Base-by-base conservation (phyloP, 768 basidiomycete genomes). In the Favolaschia claudopus region DNA sequence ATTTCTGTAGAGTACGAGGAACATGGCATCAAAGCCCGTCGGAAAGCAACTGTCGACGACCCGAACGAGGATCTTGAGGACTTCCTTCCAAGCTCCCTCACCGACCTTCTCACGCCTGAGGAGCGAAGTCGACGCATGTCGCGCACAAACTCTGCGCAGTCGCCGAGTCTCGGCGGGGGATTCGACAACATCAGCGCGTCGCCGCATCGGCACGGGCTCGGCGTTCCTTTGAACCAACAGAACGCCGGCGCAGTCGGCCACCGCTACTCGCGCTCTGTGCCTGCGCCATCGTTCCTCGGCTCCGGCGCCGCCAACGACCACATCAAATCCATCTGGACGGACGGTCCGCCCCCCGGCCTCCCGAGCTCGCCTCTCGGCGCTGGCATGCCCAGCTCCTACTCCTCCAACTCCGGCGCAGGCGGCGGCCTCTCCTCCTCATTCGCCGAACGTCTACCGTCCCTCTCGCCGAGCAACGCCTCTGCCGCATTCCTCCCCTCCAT, bases 91-190 rank as follows among this genome's bases (percentile, higher is more conserved):
- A 88, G 91, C 52, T 92, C 89, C 5, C 77, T 99, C 43, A 93
- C 88, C 25, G 96, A 98, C 59, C 80, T 99, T 7, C 78, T 99
- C 43, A 96, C 95, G 0, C 92, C 93, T 0, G 90, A 89, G 65
- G 96, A 98, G 75, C 83, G 89, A 62, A 89, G 85, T 29, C 80
- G 96, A 29, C 79, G 95, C 39, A 88, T 93, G 84, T 91, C 89
- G 28, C 82, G 93, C 46, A 88, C 87, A n/a, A 86, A 85, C 55
- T 83, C 82, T 20, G 81, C 79, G 25, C 76, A 79, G 67, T 66
- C 63, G 2, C 69, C 70, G 4, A 69, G 57, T 3, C 46, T 55
- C n/a, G n/a, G n/a, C n/a, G n/a, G n/a, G n/a, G 27, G 51, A 13
- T 44, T 49, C 29, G 58, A 50, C 20, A n/a, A n/a, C n/a, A n/a